Evolutionary conservation across 768 basidiomycete genomes (phyloP).

Genomic region (Mycena olivaceomarginata): DNA sequence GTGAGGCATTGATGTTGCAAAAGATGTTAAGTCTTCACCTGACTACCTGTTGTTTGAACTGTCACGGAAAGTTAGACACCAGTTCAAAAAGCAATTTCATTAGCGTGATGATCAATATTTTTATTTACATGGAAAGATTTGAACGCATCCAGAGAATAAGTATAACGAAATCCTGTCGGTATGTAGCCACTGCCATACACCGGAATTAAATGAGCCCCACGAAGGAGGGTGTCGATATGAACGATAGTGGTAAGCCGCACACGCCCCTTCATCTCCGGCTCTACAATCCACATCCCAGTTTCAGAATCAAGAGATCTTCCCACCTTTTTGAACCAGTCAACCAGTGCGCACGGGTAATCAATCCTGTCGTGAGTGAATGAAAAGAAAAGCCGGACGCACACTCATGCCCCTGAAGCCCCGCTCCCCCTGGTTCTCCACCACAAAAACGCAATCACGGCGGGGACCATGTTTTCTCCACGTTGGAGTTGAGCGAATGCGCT

Average conservation of each 20-base stretch:
- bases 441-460: neutral
- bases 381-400: neutral
- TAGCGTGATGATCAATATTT: neutral
- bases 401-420: neutral
- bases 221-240: neutral
- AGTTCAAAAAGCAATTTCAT: neutral
- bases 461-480: neutral
- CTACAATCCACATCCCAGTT: constrained; percentile 6
- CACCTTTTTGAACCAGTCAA: neutral
- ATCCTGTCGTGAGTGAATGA: neutral
- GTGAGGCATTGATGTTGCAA: neutral
- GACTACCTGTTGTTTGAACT: neutral
- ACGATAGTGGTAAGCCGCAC: neutral
- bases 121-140: constrained; percentile 6
- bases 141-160: neutral
- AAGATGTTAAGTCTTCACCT: neutral
- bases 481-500: constrained; percentile 6
- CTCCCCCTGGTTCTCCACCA: neutral
- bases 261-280: neutral
- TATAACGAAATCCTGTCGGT: neutral
- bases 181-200: neutral
- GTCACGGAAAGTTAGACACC: neutral
- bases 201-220: neutral
- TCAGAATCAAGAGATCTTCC: neutral
- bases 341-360: neutral